phyloP scores from a whole-genome alignment of 768 basidiomycete genomes.

The Podaxis sp. region DNA sequence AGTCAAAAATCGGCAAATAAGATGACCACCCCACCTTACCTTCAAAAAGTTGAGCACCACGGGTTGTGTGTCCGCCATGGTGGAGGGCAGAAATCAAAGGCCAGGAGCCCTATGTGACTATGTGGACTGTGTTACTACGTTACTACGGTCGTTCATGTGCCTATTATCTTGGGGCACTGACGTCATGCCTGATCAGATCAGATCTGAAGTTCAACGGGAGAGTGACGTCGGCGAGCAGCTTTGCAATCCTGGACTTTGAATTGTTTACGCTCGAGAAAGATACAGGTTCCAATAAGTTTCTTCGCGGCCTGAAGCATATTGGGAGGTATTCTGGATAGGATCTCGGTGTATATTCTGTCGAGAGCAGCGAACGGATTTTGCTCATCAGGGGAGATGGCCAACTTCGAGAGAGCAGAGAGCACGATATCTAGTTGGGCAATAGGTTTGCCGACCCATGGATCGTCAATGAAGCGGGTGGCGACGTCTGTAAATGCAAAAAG shows the following conservation, averaged over 20 bases:
- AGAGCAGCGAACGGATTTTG: constrained; percentile 2
- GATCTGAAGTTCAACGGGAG: no score
- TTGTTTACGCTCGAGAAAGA: neutral
- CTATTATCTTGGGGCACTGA: no score
- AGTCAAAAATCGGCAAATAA: neutral
- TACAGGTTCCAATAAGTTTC: neutral
- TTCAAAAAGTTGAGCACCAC: neutral
- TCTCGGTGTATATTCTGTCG: constrained; percentile 9
- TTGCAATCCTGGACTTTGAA: neutral
- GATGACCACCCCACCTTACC: neutral
- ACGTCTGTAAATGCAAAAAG: constrained; percentile 28
- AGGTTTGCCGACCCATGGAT: constrained; percentile 1
- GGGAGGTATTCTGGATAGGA: neutral
- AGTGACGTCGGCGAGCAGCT: no score
- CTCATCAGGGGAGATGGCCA: neutral
- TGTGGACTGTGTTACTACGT: no score
- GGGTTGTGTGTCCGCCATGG: neutral
- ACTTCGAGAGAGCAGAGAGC: neutral
- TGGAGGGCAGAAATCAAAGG: neutral
- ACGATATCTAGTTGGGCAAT: constrained; percentile 6
- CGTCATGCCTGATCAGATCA: no score
- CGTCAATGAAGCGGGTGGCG: constrained; percentile 23
- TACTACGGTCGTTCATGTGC: no score
- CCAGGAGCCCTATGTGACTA: neutral
- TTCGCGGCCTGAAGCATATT: neutral